Conservation (phyloP, 202 grass and related monocot species). For the Digitaria exilis region DNA sequence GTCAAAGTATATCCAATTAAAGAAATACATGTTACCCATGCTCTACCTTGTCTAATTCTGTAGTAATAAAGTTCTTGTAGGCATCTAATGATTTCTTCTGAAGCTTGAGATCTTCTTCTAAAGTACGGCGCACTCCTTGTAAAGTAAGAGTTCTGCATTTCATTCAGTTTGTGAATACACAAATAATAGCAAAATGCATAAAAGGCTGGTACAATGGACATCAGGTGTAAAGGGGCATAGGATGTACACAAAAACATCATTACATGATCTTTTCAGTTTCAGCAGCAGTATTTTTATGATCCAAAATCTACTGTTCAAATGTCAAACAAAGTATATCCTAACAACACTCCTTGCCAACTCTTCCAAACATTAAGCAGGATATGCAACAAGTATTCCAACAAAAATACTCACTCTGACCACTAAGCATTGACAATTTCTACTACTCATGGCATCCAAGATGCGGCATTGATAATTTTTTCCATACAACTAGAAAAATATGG, state of each 20-base stretch:
- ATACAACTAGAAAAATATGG: background rate
- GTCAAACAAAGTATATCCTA: constrained; percentile 14
- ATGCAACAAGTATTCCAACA: background rate
- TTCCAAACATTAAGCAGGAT: constrained; percentile 22
- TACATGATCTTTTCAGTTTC: constrained; percentile 1
- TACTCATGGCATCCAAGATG: background rate
- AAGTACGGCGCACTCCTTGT: constrained; percentile 75
- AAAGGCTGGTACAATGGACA: constrained; percentile 23
- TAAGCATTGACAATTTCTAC: background rate
- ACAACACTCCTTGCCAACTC: background rate
- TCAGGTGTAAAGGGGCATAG: background rate
- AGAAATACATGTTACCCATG: background rate
- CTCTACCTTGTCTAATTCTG: constrained; percentile 72
- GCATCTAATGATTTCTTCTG: constrained; percentile 77
- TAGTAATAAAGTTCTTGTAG: constrained; percentile 68
- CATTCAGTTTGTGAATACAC: constrained; percentile 44
- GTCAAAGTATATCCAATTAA: constrained; percentile 21
- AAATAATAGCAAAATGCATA: constrained; percentile 27
- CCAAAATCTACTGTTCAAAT: constrained; percentile 30
- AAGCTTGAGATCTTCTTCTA: constrained; percentile 93
- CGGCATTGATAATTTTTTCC: background rate
- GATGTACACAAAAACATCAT: constrained; percentile 1
- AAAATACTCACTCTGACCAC: background rate
- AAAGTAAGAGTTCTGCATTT: constrained; percentile 82
- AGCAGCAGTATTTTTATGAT: background rate